A percentile compares a stretch with the other conserved stretches of the same genome.
Evolutionary conservation across 164 flowering plant genomes (phyloP).

Genomic region (Liquidambar formosana): DNA sequence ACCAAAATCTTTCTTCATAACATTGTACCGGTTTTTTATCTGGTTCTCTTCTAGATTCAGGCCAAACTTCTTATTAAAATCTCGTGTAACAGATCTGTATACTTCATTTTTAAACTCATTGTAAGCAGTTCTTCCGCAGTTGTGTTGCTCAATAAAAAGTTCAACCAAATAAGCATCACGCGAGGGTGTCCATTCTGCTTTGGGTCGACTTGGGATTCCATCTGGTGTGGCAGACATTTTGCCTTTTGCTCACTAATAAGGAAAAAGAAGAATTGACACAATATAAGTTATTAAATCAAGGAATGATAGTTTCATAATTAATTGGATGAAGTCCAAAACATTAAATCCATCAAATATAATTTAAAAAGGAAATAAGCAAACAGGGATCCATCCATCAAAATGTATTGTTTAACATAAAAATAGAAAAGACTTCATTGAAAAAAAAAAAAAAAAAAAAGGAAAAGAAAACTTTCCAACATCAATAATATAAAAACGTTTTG

Average conservation of each 20-base stretch:
- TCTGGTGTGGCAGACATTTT: conserved; percentile 17
- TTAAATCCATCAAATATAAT: not conserved
- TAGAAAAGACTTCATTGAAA: too few relatives aligned
- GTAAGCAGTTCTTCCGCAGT: conserved; percentile 23
- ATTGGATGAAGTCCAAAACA: not conserved
- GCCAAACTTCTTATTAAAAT: conserved; percentile 24
- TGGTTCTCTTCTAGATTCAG: conserved; percentile 23
- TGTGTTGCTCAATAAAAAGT: conserved; percentile 27
- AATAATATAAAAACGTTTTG: too few relatives aligned
- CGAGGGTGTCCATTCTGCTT: conserved; percentile 28
- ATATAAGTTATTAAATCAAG: not conserved
- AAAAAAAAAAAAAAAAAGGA: not conserved
- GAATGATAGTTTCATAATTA: not conserved
- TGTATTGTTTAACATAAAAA: not conserved
- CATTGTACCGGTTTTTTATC: conserved; percentile 24
- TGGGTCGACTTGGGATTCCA: conserved; percentile 11
- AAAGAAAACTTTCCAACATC: too few relatives aligned
- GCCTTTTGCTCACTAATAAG: not conserved
- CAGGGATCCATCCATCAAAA: not conserved
- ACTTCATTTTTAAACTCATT: conserved; percentile 27
- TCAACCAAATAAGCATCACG: conserved; percentile 26
- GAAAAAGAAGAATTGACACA: not conserved
- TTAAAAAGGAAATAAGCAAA: not conserved
- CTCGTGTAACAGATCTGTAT: conserved; percentile 13
- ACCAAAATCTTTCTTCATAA: conserved; percentile 27